These are phyloP conservation scores for Biscogniauxia sp. DNA, from an alignment of 2,329 filamentous ascomycete species.

Conservation along the genomic window DNA sequence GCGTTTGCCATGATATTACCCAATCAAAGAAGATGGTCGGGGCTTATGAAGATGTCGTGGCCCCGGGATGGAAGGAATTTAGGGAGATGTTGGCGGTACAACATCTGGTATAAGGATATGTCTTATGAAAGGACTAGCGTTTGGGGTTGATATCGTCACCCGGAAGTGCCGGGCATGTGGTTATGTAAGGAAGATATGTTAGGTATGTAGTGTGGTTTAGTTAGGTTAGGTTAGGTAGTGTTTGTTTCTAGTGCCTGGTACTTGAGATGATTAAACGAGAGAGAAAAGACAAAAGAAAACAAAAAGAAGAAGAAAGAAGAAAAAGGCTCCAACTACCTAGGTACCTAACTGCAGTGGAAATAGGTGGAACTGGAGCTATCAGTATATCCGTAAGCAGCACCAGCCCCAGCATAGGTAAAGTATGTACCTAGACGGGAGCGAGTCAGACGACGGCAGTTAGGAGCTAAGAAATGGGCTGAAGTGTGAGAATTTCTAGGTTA, in stretches of 20 bases:
- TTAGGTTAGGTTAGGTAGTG: background rate
- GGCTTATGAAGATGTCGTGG: constrained; percentile 10
- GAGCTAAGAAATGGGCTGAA: background rate
- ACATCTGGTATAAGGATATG: constrained; percentile 10
- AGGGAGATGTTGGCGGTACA: constrained; percentile 6
- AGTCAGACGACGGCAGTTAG: background rate
- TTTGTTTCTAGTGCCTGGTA: background rate
- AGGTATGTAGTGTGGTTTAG: no score
- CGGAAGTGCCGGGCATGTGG: constrained; percentile 3
- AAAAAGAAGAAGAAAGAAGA: no score
- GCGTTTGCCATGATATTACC: constrained; percentile 23
- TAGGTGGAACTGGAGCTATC: background rate
- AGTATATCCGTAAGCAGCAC: background rate
- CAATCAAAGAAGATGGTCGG: constrained; percentile 12
- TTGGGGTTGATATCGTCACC: background rate
- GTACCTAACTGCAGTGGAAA: background rate
- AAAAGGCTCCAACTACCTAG: no score
- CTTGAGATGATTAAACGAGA: no score
- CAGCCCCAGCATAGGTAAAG: background rate
- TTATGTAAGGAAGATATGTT: no score
- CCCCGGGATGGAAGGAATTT: constrained; percentile 4
- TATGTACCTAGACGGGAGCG: no score
- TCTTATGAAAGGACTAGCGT: background rate
- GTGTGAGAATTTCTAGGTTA: background rate
- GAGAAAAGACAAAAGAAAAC: no score